These are phyloP conservation scores for Staphylotrichum longicolle DNA, from an alignment of 495 filamentous ascomycete genomes.

Conservation along the genomic window DNA sequence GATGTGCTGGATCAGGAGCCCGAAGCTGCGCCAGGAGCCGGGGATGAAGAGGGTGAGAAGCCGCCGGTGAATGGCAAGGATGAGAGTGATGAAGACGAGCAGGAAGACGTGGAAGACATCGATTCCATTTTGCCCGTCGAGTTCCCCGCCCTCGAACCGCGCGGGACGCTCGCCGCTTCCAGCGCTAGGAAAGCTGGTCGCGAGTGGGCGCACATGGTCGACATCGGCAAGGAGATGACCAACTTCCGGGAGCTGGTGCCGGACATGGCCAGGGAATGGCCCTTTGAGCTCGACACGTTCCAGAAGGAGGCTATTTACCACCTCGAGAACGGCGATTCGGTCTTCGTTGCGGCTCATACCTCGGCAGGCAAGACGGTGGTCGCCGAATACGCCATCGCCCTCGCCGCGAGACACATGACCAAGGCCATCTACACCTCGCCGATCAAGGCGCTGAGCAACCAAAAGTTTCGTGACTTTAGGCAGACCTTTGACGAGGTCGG, in stretches of 20 bases:
- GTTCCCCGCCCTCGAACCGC: conserved; percentile 90
- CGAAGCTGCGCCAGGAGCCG: conserved; percentile 47
- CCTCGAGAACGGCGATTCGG: conserved; percentile 92
- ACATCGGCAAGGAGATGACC: conserved; percentile 82
- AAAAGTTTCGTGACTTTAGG: conserved; percentile 96
- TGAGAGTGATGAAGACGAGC: conserved; percentile 43
- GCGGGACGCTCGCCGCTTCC: conserved; percentile 67
- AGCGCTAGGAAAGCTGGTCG: conserved; percentile 67
- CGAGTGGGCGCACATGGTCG: conserved; percentile 98
- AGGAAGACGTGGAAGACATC: conserved; percentile 70
- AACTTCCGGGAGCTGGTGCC: conserved; percentile 94
- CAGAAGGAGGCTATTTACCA: conserved; percentile 99
- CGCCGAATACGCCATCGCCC: conserved; percentile 94
- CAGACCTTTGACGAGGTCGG: conserved; percentile 90
- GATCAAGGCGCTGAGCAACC: conserved; percentile 97
- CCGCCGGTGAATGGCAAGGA: conserved; percentile 34
- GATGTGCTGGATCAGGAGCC: conserved; percentile 70
- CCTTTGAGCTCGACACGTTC: conserved; percentile 95
- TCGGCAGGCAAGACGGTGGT: conserved; percentile 98
- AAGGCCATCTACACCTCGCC: conserved; percentile 99
- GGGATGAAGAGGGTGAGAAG: conserved; percentile 38
- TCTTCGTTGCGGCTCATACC: conserved; percentile 98
- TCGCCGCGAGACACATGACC: conserved; percentile 96
- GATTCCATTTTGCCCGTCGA: conserved; percentile 88
- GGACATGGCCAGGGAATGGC: conserved; percentile 93